phyloP scores from a whole-genome alignment of 129 eudicot genomes.

The Pittosporum tobira region DNA sequence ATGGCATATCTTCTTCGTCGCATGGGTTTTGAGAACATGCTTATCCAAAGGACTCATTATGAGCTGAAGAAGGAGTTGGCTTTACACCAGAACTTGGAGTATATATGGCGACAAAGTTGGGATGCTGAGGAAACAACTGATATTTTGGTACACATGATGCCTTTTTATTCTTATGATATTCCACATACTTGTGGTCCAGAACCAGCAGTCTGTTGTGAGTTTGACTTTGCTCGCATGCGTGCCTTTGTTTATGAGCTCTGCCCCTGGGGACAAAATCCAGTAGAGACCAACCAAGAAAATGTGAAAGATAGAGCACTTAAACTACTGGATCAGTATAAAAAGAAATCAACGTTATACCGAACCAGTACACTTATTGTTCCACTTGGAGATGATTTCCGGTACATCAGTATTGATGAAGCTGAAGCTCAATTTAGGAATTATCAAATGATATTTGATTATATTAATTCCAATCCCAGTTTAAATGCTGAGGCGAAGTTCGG shows the following conservation, averaged over 20 bases:
- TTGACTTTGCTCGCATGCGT: slow-evolving; percentile 89
- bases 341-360: slow-evolving; percentile 86
- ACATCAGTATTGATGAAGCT: slow-evolving; percentile 90
- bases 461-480: slow-evolving; percentile 70
- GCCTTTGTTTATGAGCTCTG: slow-evolving; percentile 85
- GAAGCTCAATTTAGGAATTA: slow-evolving; percentile 97
- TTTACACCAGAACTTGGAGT: slow-evolving; percentile 69
- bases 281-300: slow-evolving; percentile 78
- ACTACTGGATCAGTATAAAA: slow-evolving; percentile 84
- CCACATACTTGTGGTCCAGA: slow-evolving; percentile 99
- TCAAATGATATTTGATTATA: slow-evolving; percentile 84
- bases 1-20: slow-evolving; percentile 99
- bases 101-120: slow-evolving; percentile 95
- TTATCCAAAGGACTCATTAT: slow-evolving; percentile 94
- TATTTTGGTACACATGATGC: slow-evolving; percentile 99
- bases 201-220: slow-evolving; percentile 96
- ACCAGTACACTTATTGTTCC: slow-evolving; percentile 93
- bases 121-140: slow-evolving; percentile 88
- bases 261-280: slow-evolving; percentile 93
- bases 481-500: slow-evolving; percentile 93
- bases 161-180: slow-evolving; percentile 86
- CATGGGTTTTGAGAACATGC: slow-evolving; percentile 99
- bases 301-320: slow-evolving; percentile 74
- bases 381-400: slow-evolving; percentile 96
- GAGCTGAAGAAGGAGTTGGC: slow-evolving; percentile 94